phyloP scores from a whole-genome alignment of 495 filamentous ascomycete genomes.

The Annulohypoxylon maeteangense region DNA sequence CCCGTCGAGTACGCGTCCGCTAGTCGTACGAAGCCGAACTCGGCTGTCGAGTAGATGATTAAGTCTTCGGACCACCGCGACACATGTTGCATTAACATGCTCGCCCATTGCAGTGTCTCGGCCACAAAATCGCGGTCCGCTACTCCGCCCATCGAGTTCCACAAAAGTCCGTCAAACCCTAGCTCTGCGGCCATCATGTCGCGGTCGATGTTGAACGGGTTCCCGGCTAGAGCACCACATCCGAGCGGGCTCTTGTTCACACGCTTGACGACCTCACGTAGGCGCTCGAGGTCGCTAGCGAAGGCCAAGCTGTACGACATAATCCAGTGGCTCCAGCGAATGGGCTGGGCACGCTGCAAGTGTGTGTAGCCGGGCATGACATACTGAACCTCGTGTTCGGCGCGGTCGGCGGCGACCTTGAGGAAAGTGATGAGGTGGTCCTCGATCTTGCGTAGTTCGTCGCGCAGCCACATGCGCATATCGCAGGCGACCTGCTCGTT shows the following conservation, averaged over 20 bases:
- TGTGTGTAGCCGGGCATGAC: conserved; percentile 86
- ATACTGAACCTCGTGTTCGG: conserved; percentile 75
- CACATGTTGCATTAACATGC: conserved; percentile 86
- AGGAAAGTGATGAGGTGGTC: conserved; percentile 74
- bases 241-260: conserved; percentile 86
- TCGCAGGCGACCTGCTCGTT: conserved; percentile 97
- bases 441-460: conserved; percentile 79
- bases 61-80: conserved; percentile 89
- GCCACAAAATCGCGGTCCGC: conserved; percentile 89
- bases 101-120: conserved; percentile 91
- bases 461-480: conserved; percentile 91
- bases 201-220: conserved; percentile 91
- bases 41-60: conserved; percentile 84
- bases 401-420: conserved; percentile 74
- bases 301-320: conserved; percentile 83
- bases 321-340: conserved; percentile 90
- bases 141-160: conserved; percentile 86
- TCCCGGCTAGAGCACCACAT: conserved; percentile 89
- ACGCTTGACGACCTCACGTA: conserved; percentile 76
- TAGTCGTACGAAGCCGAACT: conserved; percentile 84
- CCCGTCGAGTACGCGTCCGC: conserved; percentile 91
- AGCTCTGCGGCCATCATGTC: conserved; percentile 88
- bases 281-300: conserved; percentile 78
- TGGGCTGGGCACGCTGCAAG: conserved; percentile 89
- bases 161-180: conserved; percentile 82